phyloP scores from a whole-genome alignment of 2,329 filamentous ascomycete genomes.

The Parasarocladium wereldwijsianum region DNA sequence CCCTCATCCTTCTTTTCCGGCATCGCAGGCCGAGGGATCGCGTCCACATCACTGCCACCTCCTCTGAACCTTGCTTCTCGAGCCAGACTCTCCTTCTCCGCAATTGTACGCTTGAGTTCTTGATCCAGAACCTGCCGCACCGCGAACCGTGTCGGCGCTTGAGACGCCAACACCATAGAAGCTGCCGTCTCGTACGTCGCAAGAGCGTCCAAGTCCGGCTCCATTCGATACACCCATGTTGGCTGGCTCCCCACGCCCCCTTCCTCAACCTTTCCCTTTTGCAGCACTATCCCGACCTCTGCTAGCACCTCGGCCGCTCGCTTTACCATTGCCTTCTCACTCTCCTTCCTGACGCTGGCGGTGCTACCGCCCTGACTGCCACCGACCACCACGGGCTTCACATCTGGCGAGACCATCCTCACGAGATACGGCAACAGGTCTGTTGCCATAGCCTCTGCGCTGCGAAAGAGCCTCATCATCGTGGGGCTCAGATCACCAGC shows the following conservation, averaged over 20 bases:
- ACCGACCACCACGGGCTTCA: slow-evolving; percentile 79
- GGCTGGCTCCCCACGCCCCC: slow-evolving; percentile 40
- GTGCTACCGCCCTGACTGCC: slow-evolving; percentile 45
- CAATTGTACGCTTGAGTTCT: slow-evolving; percentile 64
- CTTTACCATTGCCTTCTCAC: slow-evolving; percentile 66
- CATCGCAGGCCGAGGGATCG: slow-evolving; percentile 6
- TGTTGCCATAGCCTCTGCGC: slow-evolving; percentile 58
- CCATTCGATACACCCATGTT: slow-evolving; percentile 83
- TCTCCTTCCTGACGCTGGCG: slow-evolving; percentile 78
- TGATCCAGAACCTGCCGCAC: slow-evolving; percentile 88
- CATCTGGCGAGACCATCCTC: slow-evolving; percentile 71
- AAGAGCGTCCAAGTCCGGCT: slow-evolving; percentile 75
- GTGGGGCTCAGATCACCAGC: slow-evolving; percentile 58
- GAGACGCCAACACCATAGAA: slow-evolving; percentile 36
- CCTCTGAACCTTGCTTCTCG: slow-evolving; percentile 50
- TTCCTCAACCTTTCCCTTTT: slow-evolving; percentile 64
- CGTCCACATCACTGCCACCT: slow-evolving; percentile 17
- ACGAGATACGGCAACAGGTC: slow-evolving; percentile 78
- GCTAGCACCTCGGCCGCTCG: slow-evolving; percentile 69
- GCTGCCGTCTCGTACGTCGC: slow-evolving; percentile 57
- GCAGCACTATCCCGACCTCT: slow-evolving; percentile 69
- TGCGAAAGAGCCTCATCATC: slow-evolving; percentile 65
- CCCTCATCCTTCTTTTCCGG: slow-evolving; percentile 22
- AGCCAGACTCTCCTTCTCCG: slow-evolving; percentile 49
- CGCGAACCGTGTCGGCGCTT: slow-evolving; percentile 72